These are phyloP conservation scores for Colletotrichum liriopes DNA, from an alignment of 2,329 filamentous ascomycete species.

Conservation along the genomic window DNA sequence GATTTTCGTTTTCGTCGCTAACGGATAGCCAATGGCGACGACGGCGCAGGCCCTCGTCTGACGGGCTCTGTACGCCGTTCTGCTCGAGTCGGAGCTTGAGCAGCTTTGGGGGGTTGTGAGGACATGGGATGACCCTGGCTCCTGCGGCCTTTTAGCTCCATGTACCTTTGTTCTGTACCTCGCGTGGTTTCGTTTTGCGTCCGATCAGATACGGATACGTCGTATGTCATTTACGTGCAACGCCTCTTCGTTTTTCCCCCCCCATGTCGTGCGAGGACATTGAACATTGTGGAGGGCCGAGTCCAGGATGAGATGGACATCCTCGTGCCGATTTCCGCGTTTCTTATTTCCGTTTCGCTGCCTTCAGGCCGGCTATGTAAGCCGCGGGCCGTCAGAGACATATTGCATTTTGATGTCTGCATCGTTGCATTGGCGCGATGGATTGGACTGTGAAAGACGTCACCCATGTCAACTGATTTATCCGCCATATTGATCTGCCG, in stretches of 20 bases:
- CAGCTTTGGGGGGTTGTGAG: neutral
- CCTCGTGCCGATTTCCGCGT: conserved; percentile 10
- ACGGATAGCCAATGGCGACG: conserved; percentile 11
- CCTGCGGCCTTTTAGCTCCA: conserved; percentile 1
- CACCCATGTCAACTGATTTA: conserved; percentile 17
- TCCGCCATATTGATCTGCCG: conserved; percentile 14
- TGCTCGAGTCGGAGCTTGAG: conserved; percentile 3
- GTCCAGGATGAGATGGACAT: neutral
- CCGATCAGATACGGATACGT: conserved; percentile 17
- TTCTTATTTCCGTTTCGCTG: neutral
- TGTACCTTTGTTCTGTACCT: conserved; percentile 1
- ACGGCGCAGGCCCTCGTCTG: conserved; percentile 13
- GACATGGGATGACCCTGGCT: conserved; percentile 7
- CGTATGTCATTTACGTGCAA: neutral
- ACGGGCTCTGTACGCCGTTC: conserved; percentile 23
- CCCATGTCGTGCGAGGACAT: neutral
- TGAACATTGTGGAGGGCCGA: neutral
- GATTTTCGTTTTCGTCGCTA: conserved; percentile 32
- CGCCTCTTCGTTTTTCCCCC: neutral
- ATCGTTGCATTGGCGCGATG: neutral
- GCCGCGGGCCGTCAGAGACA: conserved; percentile 27
- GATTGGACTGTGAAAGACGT: conserved; percentile 6
- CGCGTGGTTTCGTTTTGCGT: neutral
- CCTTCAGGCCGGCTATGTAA: conserved; percentile 1
- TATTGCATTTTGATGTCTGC: conserved; percentile 9